Evolutionary conservation across 305 asterid genomes (phyloP).

Genomic region (Fraxinus floribunda): DNA sequence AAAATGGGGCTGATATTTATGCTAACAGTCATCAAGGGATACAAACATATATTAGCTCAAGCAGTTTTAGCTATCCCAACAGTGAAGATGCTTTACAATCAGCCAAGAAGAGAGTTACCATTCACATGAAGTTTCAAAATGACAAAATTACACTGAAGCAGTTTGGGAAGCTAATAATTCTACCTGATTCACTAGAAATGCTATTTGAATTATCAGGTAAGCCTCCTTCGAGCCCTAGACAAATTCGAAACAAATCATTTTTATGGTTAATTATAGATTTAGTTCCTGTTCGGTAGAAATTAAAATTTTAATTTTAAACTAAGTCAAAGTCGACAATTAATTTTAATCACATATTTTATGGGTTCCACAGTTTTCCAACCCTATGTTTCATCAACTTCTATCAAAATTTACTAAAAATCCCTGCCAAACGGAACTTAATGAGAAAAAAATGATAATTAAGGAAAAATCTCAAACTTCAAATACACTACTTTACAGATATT

Average conservation of each 20-base stretch:
- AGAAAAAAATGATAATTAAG: neutral
- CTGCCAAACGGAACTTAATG: neutral
- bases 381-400: too few species aligned
- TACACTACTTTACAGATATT: neutral
- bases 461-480: neutral
- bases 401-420: too few species aligned
- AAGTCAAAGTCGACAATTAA: too few species aligned
- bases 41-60: slow-evolving; percentile 31
- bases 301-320: too few species aligned
- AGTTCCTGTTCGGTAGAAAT: too few species aligned
- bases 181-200: slow-evolving; percentile 71
- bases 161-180: slow-evolving; percentile 59
- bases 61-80: slow-evolving; percentile 24
- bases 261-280: neutral
- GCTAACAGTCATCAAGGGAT: slow-evolving; percentile 26
- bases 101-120: slow-evolving; percentile 70
- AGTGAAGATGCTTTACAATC: slow-evolving; percentile 26
- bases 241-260: neutral
- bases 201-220: slow-evolving; percentile 71
- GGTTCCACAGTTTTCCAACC: too few species aligned
- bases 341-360: too few species aligned
- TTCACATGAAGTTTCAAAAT: slow-evolving; percentile 46
- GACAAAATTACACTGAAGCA: slow-evolving; percentile 28
- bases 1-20: slow-evolving; percentile 20
- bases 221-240: neutral